Base-by-base conservation (phyloP, 108 stramenopile genomes). In the Skeletonema marinoi region DNA sequence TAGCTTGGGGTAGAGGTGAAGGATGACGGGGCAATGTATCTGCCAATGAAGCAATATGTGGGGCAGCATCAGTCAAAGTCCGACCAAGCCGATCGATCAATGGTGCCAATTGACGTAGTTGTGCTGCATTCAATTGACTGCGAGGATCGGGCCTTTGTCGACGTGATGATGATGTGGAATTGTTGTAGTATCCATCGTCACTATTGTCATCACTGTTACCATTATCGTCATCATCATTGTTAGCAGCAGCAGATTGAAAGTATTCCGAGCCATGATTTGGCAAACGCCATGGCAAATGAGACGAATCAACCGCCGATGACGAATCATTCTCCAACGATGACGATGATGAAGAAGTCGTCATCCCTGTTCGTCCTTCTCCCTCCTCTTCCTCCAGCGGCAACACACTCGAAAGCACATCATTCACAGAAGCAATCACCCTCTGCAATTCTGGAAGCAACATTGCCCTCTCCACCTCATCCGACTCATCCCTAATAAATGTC, bases 31-130 rank as follows among this genome's bases (percentile, higher is more conserved):
- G 85, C 21, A 90, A 68, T 7, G 88, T 77, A 36, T 87, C 85
- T 19, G 95, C 93, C 32, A 92, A 69, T 14, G 91, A 78, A 19
- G 90, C 91, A 60, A 94, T 78, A 66, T 96, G 96, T 4, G 92
- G 91, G 4, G 96, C 93, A 6, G 90, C 84, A 83, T 95, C 93
- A 4, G 87, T 89, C 58, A 97, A 71, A 64, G 88, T 88, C 35
- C 96, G 66, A 29, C 96, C 96, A 31, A 97, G 71, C 59, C 96
- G 82, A 87, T 97, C 96, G 35, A 97, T 62, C 3, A 94, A 80
- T 21, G 96, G 91, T n/a, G 90, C 92, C 30, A 96, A 78, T 32
- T 71, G 82, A 46, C 82, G 75, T 30, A 83, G 63, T 60, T 61
- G 81, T 13, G 70, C 74, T 12, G 56, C 54, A 42, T 75, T 75